phyloP scores from a whole-genome alignment of 495 filamentous ascomycete genomes.

The Aspergillus egyptiacus region DNA sequence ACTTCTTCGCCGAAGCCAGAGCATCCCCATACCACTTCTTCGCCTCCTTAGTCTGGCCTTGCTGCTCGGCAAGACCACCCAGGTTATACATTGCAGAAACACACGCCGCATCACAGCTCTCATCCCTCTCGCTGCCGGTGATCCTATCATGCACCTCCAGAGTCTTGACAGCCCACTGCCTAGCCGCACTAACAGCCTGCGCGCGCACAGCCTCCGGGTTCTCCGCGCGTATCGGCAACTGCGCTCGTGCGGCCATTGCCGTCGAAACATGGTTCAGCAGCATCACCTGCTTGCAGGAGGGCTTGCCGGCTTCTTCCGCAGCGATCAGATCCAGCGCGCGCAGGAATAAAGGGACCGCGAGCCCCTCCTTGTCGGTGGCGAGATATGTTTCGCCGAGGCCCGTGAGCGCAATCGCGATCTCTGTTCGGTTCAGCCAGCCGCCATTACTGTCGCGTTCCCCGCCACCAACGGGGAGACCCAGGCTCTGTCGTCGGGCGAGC shows the following conservation, averaged over 20 bases:
- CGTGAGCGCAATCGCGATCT: slow-evolving; percentile 63
- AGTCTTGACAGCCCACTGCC: slow-evolving; percentile 72
- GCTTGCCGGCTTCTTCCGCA: slow-evolving; percentile 33
- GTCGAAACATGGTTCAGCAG: slow-evolving; percentile 41
- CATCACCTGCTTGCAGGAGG: slow-evolving; percentile 65
- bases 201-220: slow-evolving; percentile 45
- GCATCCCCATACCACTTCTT: slow-evolving; percentile 52
- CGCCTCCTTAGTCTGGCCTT: slow-evolving; percentile 60
- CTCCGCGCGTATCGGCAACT: slow-evolving; percentile 29
- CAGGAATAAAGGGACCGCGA: slow-evolving; percentile 83
- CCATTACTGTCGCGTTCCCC: slow-evolving; percentile 52
- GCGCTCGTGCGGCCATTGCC: slow-evolving; percentile 30
- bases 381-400: slow-evolving; percentile 71
- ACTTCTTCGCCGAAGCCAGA: slow-evolving; percentile 50
- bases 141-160: slow-evolving; percentile 53
- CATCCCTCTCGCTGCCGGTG: slow-evolving; percentile 52
- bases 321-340: slow-evolving; percentile 63
- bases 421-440: slow-evolving; percentile 66
- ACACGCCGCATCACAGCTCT: slow-evolving; percentile 83
- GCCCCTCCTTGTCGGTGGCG: slow-evolving; percentile 59
- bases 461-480: slow-evolving; percentile 46
- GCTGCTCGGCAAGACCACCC: slow-evolving; percentile 70
- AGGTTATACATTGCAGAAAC: slow-evolving; percentile 80
- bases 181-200: slow-evolving; percentile 54
- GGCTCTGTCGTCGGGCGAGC: slow-evolving; percentile 54